These are phyloP conservation scores for Schwanniomyces pseudopolymorphus DNA, from an alignment of 805 yeast genomes.

Conservation along the genomic window DNA sequence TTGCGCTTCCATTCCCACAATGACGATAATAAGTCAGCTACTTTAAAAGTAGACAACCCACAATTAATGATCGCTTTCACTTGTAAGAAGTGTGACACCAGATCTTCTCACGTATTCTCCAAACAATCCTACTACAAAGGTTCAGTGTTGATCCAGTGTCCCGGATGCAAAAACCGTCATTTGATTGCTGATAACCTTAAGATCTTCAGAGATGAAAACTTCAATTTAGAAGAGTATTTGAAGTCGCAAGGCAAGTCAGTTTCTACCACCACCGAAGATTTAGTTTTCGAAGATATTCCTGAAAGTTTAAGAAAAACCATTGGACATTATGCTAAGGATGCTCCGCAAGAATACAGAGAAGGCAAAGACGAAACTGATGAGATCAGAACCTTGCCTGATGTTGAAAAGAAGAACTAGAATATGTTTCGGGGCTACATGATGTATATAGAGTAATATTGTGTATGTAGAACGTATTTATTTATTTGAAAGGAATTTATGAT, in stretches of 20 bases:
- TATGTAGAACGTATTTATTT: neutral
- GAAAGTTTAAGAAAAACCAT: constrained; percentile 48
- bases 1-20: neutral
- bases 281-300: constrained; percentile 69
- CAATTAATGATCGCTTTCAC: constrained; percentile 87
- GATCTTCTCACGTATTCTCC: constrained; percentile 88
- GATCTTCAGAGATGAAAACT: constrained; percentile 75
- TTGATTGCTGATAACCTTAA: constrained; percentile 74
- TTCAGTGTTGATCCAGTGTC: constrained; percentile 86
- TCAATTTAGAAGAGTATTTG: constrained; percentile 79
- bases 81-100: constrained; percentile 78
- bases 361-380: constrained; percentile 2
- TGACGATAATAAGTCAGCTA: constrained; percentile 8
- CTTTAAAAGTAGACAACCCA: constrained; percentile 66
- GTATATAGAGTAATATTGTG: neutral
- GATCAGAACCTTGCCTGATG: constrained; percentile 3
- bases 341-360: constrained; percentile 45
- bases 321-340: constrained; percentile 70
- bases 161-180: constrained; percentile 85
- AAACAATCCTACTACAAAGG: constrained; percentile 90
- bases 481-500: neutral
- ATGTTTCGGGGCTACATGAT: neutral
- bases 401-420: constrained; percentile 1
- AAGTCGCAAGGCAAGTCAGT: constrained; percentile 74
- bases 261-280: constrained; percentile 61